Conservation (phyloP, 2,329 filamentous ascomycete genomes). For the Didymella sp. region DNA sequence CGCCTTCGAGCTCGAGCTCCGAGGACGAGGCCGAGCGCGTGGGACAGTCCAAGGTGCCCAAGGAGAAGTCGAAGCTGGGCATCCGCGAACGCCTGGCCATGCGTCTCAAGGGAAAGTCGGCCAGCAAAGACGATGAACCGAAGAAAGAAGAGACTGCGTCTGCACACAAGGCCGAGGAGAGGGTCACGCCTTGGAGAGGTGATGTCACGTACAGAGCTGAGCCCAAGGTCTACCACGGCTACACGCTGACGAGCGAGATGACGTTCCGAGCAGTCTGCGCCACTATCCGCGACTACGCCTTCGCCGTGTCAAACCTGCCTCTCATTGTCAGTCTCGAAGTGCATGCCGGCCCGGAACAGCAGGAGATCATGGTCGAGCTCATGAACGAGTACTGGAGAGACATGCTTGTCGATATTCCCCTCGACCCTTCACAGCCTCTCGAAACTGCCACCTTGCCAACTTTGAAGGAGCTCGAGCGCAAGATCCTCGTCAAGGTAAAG, state of each 20-base stretch:
- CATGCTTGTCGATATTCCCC: conserved; percentile 70
- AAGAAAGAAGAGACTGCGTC: conserved; percentile 12
- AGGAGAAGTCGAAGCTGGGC: conserved; percentile 37
- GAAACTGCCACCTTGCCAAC: conserved; percentile 69
- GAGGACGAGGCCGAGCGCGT: conserved; percentile 38
- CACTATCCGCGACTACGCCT: conserved; percentile 79
- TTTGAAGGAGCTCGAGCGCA: conserved; percentile 71
- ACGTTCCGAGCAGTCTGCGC: conserved; percentile 86
- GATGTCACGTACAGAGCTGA: conserved; percentile 57
- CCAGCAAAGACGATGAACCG: conserved; percentile 30
- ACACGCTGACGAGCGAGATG: conserved; percentile 85
- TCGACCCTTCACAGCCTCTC: conserved; percentile 41
- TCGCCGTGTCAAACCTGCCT: conserved; percentile 75
- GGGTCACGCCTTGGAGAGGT: conserved; percentile 42
- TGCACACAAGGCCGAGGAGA: conserved; percentile 23
- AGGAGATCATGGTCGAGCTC: conserved; percentile 90
- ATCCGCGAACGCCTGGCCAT: conserved; percentile 48
- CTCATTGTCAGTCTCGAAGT: conserved; percentile 93
- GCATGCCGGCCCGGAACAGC: conserved; percentile 81
- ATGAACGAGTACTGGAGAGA: conserved; percentile 89
- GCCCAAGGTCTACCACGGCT: conserved; percentile 81
- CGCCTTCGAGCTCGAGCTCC: conserved; percentile 51
- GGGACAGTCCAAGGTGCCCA: conserved; percentile 29
- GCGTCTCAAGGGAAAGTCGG: conserved; percentile 41
- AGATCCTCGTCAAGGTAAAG: conserved; percentile 70